phyloP scores from a whole-genome alignment of 352 stramenopile genomes.

The Bremia lactucae region DNA sequence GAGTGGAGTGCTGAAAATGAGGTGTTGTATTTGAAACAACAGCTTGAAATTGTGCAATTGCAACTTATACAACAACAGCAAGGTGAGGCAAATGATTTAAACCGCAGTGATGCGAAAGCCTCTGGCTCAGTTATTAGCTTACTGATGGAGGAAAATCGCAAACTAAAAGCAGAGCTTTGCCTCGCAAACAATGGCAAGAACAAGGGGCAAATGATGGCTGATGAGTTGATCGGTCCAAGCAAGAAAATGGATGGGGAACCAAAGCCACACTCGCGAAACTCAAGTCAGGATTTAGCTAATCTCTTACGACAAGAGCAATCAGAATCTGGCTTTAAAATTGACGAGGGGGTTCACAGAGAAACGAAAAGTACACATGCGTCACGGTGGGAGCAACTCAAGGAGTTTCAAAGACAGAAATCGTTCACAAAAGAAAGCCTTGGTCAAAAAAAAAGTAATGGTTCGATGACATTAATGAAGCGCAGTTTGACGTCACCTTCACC shows the following conservation, averaged over 20 bases:
- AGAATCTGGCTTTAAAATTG: slow-evolving; percentile 1
- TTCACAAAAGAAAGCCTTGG: slow-evolving; percentile 33
- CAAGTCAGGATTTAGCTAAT: background rate
- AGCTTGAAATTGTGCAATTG: slow-evolving; percentile 53
- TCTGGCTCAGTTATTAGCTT: background rate
- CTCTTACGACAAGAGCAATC: too few species aligned
- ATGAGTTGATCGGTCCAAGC: slow-evolving; percentile 24
- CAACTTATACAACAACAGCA: slow-evolving; percentile 40
- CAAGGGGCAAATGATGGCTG: slow-evolving; percentile 59
- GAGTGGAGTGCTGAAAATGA: slow-evolving; percentile 86
- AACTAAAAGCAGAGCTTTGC: slow-evolving; percentile 12
- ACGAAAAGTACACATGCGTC: slow-evolving; percentile 43
- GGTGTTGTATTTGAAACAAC: slow-evolving; percentile 46
- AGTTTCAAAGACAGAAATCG: slow-evolving; percentile 34
- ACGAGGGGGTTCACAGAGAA: slow-evolving; percentile 30
- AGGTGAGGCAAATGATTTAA: background rate
- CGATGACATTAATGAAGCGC: slow-evolving; percentile 31
- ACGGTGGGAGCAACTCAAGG: slow-evolving; percentile 45
- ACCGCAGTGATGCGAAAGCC: background rate
- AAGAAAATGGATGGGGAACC: background rate
- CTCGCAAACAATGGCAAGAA: slow-evolving; percentile 36
- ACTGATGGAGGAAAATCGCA: slow-evolving; percentile 30
- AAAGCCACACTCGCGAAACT: background rate
- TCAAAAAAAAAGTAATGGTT: slow-evolving; percentile 56
- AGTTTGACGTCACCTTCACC: slow-evolving; percentile 14